Conservation (phyloP, 2,329 filamentous ascomycete species). For the Penicillium sp. region DNA sequence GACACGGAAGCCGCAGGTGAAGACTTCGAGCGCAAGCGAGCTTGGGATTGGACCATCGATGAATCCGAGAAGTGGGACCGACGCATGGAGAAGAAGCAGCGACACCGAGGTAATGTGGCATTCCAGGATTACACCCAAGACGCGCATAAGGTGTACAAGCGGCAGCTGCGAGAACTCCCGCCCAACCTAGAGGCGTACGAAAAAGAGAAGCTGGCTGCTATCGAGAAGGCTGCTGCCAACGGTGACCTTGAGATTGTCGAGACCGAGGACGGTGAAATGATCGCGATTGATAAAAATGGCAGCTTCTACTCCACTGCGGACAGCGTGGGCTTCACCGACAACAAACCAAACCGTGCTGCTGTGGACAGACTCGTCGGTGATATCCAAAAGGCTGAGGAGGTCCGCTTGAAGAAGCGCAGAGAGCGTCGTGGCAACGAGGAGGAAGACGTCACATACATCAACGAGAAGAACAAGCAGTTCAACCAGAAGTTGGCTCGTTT, state of each 20-base stretch:
- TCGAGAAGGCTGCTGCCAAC: slow-evolving; percentile 76
- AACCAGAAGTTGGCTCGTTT: slow-evolving; percentile 95
- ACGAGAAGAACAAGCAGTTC: slow-evolving; percentile 99
- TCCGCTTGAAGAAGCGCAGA: slow-evolving; percentile 76
- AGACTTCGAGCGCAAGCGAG: slow-evolving; percentile 95
- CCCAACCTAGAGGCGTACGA: slow-evolving; percentile 82
- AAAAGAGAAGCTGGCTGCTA: slow-evolving; percentile 74
- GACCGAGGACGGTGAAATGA: slow-evolving; percentile 88
- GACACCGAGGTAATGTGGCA: slow-evolving; percentile 75
- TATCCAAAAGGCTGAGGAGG: slow-evolving; percentile 81
- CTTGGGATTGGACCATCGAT: slow-evolving; percentile 97
- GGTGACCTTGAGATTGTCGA: slow-evolving; percentile 91
- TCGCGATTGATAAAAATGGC: slow-evolving; percentile 87
- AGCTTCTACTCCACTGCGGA: slow-evolving; percentile 87
- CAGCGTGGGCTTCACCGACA: slow-evolving; percentile 72
- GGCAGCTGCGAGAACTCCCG: slow-evolving; percentile 72
- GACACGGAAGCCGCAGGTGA: slow-evolving; percentile 79
- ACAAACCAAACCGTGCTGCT: slow-evolving; percentile 79
- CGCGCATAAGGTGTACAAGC: slow-evolving; percentile 87
- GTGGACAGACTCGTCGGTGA: slow-evolving; percentile 85
- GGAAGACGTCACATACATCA: slow-evolving; percentile 95
- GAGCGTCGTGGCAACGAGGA: slow-evolving; percentile 79
- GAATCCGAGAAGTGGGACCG: slow-evolving; percentile 93
- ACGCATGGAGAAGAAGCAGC: slow-evolving; percentile 77
- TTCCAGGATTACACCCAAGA: slow-evolving; percentile 88